Base-by-base conservation (phyloP, 106 monocot genomes). In the Alisma plantagoaquatica region DNA sequence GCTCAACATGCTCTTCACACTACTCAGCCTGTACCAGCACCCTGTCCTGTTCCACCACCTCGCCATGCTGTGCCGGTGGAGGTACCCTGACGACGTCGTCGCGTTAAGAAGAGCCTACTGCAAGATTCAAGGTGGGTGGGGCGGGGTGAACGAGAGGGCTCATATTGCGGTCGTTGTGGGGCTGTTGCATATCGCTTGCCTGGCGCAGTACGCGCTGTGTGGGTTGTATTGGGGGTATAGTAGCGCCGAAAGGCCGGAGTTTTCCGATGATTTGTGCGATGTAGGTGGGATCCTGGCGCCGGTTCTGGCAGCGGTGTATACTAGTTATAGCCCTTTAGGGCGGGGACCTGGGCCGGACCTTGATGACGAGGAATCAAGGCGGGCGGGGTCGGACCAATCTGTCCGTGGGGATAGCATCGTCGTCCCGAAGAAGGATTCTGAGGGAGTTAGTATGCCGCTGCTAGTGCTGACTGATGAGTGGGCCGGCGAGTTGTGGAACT, bases 1-100 rank as follows among this genome's bases (percentile, higher is more conserved):
- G n/a, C n/a, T n/a, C n/a, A n/a, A n/a, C n/a, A 74, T 74, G 0
- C 74, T 83, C 38, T 83, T 83, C 70, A 77, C 73, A 46, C 61
- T 83, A 56, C 38, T 77, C 46, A 74, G 74, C 29, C 29, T 83
- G 10, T 83, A 78, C 38, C 41, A 77, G 21, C 83, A 83, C 35
- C 83, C 83, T 0, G 53, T 24, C 49, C 52, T 77, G 18, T 62
- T 47, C 46, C 74, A 83, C 54, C 83, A 83, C 33, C 31, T 74
- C 8, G 56, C 64, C 2, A 53, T 70, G 4, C 59, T 78, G 0
- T 27, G 56, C 8, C 31, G 83, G 23, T 83, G 83, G 83, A 38
- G n/a, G 2, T 17, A 38, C 1, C n/a, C n/a, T n/a, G 35, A 30
- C 8, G 83, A 83, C 57, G 23, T 3, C 4, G 67, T 10, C 22